A percentile compares a stretch with the other conserved stretches of the same genome.
phyloP scores from a whole-genome alignment of 2,329 filamentous ascomycete species.

The Raffaelea deltoideospora region DNA sequence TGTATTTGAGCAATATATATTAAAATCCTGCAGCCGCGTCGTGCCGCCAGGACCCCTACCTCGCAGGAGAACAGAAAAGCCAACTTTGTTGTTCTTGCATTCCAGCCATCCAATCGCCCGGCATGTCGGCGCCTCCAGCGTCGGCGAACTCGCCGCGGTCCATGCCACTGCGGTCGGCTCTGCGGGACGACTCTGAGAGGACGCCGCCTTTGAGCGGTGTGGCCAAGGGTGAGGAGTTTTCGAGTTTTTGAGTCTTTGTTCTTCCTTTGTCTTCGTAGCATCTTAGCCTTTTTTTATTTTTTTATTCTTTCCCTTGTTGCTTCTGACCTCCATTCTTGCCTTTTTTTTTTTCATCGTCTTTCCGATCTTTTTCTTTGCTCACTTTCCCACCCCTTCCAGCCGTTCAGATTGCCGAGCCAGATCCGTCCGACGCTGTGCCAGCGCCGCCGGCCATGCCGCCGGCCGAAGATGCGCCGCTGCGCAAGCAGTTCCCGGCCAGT shows the following conservation, averaged over 20 bases:
- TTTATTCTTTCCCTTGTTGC: background rate
- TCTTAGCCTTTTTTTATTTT: background rate
- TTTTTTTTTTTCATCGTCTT: background rate
- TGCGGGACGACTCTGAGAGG: slow-evolving; percentile 13
- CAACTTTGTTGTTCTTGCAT: too few relatives aligned
- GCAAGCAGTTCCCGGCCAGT: slow-evolving; percentile 29
- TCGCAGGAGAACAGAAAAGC: too few relatives aligned
- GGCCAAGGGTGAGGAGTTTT: slow-evolving; percentile 9
- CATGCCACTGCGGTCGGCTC: slow-evolving; percentile 23
- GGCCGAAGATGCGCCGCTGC: slow-evolving; percentile 21
- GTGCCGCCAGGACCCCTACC: too few relatives aligned
- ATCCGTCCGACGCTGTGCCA: slow-evolving; percentile 8
- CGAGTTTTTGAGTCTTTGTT: background rate
- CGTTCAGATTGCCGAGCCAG: slow-evolving; percentile 43
- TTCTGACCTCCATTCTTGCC: background rate
- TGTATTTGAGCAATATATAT: too few relatives aligned
- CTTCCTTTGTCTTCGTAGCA: background rate
- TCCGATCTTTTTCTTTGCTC: background rate
- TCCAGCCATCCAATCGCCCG: background rate
- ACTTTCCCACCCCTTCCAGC: slow-evolving; percentile 17
- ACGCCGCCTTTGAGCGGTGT: slow-evolving; percentile 4
- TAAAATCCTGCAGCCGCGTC: too few relatives aligned
- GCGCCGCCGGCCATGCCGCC: slow-evolving; percentile 8
- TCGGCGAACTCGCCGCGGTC: slow-evolving; percentile 6
- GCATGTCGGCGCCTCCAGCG: slow-evolving; percentile 5